Conservation (phyloP, 164 flowering plant species). For the Sextonia rubra region DNA sequence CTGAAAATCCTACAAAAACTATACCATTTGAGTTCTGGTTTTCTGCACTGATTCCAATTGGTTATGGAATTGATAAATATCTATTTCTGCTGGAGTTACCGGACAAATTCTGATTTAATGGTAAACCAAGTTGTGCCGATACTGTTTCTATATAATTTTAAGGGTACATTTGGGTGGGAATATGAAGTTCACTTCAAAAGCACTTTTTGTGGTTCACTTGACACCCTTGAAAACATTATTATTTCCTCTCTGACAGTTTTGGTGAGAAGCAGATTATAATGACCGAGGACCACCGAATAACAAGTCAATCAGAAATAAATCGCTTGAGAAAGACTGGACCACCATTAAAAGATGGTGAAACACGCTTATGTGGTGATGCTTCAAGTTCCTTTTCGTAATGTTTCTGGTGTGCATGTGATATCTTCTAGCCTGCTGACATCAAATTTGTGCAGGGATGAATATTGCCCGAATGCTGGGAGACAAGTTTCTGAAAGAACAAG, state of each 20-base stretch:
- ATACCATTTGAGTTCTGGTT: too few relatives aligned
- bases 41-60: too few relatives aligned
- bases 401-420: not conserved
- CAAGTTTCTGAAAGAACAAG: constrained; percentile 90
- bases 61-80: too few relatives aligned
- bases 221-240: not conserved
- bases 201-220: not conserved
- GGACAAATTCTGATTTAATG: too few relatives aligned
- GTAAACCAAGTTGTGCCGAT: too few relatives aligned
- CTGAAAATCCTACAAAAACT: too few relatives aligned
- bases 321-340: constrained; percentile 61
- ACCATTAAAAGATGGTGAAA: constrained; percentile 83
- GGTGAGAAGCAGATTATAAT: constrained; percentile 65
- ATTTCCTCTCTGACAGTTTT: constrained; percentile 40
- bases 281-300: constrained; percentile 86
- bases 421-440: constrained; percentile 2
- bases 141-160: too few relatives aligned
- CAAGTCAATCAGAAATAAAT: constrained; percentile 64
- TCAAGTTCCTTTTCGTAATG: not conserved
- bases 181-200: not conserved
- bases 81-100: too few relatives aligned
- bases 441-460: constrained; percentile 59
- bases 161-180: too few relatives aligned
- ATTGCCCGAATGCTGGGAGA: constrained; percentile 98
- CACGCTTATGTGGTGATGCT: constrained; percentile 70